Evolutionary conservation across 148 eudicot species (phyloP), one percentile per base, ranked within the genome.

Genomic region (Chenopodium suecicum): DNA sequence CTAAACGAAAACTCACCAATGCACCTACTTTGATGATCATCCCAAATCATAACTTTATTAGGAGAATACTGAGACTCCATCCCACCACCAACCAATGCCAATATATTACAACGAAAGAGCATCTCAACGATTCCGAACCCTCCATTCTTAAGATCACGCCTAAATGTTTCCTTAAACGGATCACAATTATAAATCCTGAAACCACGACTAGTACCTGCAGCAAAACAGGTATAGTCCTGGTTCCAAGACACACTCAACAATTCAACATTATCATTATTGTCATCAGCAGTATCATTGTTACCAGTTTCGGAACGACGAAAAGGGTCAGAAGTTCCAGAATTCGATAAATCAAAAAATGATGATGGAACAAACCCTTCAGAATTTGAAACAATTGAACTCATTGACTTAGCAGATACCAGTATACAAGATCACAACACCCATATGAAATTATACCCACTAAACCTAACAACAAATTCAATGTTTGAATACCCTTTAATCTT

Each of bases 91-190:
- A 96, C 99, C 63, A 94, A 90, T 56, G 92, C 99, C 82, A 96
- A 82, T 74, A 96, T 89, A 69, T 96, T 96, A 84, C 97, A 88
- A 66, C 97, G 88, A 37, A 92, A 96, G 54, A 96, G 92, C 99
- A 96, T 96, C 89, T 96, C 98, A n/a, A 96, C 93, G 66, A 90
- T 91, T 68, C 91, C 93, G 83, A 94, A 96, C 27, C 97, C 97
- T 74, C 98, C 99, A 85, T 86, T 89, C 84, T 96, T 94, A 52
- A 94, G 86, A 87, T 94, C 97, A 50, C 97, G 88, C 82, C 99
- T 90, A 64, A 94, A 94, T 7, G 98, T 96, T 87, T 96, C 98
- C 84, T 90, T 92, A 48, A 94, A 89, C 74, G 99, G 98, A 54
- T 96, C 94, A 86, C 98, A 96, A 74, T 88, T 91, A 73, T 96